Evolutionary conservation across 495 filamentous ascomycete genomes (phyloP), one percentile per base, ranked within the genome.

Genomic region (Clohesyomyces aquaticus): DNA sequence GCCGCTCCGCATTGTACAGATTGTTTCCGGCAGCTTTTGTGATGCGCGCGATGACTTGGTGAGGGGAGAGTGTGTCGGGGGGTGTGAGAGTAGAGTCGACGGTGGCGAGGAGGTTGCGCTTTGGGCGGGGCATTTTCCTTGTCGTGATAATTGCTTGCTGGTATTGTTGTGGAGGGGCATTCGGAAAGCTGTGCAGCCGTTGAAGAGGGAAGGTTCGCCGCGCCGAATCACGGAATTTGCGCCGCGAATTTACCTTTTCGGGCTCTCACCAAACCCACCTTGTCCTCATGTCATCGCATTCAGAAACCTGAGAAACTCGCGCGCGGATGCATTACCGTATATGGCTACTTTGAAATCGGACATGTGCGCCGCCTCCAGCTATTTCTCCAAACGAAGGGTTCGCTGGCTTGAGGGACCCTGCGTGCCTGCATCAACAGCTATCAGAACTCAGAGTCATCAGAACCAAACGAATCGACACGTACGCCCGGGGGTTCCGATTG

Each of bases 21-120:
- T 87, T 93, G 75, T 95, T 96, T 59, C 94, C 94, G 61, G 91
- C 87, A 48, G 86, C 88, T 72, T 92, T 89, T 72, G 89, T 73
- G 51, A 94, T 84, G 21, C 84, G 87, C 8, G 88, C 87, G 65
- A 98, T 86, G 23, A 78, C 79, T 56, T 96, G 89, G 19, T 79
- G 79, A 10, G 78, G 57, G 1, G 84, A 76, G 32, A 98, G 80
- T 29, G 82, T 77, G 59, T 82, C 76, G 3, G 91, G 90, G 1
- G 93, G 93, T 18, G 85, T 88, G 46, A 82, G 76, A 0, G 90
- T 93, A 71, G 88, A 85, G 71, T 90, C 83, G 22, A 86, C 87
- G 23, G 88, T 88, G 14, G 89, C 88, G 46, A 85, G 80, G 21
- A 93, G 72, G 63, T 86, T 87, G 70, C 91, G 85, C 73, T 88